phyloP scores from a whole-genome alignment of 164 flowering plant genomes.

The Piper betle region DNA sequence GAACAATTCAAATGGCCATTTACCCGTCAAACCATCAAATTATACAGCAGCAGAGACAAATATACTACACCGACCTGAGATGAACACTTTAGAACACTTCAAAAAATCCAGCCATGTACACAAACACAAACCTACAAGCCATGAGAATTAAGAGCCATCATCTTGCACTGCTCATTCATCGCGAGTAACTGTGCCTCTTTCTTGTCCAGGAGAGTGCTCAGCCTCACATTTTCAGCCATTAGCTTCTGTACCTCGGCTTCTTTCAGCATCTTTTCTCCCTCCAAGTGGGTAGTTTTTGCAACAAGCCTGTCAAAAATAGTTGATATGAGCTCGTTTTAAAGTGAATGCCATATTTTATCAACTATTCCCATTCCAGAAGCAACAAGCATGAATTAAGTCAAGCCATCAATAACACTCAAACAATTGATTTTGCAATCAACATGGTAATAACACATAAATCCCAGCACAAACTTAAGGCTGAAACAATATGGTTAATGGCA shows the following conservation, averaged over 20 bases:
- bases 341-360: not conserved
- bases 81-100: not conserved
- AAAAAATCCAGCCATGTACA: not conserved
- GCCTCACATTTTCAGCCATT: constrained; percentile 78
- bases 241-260: constrained; percentile 85
- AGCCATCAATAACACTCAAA: too few species aligned
- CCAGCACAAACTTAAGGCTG: too few species aligned
- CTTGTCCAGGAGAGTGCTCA: constrained; percentile 79
- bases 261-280: constrained; percentile 79
- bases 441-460: too few species aligned
- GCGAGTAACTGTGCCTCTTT: constrained; percentile 97
- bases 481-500: too few species aligned
- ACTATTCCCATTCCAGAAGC: not conserved
- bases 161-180: constrained; percentile 96
- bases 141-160: constrained; percentile 57
- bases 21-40: too few species aligned
- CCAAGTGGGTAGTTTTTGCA: constrained; percentile 72
- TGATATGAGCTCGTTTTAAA: not conserved
- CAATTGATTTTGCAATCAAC: not conserved
- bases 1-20: too few species aligned
- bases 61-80: not conserved
- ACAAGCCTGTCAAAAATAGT: constrained; percentile 46
- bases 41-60: not conserved
- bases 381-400: not conserved
- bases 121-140: not conserved